A percentile compares a stretch with the other conserved stretches of the same genome.
These are phyloP conservation scores for Apiospora marii DNA, from an alignment of 2,329 filamentous ascomycete genomes.

Conservation along the genomic window DNA sequence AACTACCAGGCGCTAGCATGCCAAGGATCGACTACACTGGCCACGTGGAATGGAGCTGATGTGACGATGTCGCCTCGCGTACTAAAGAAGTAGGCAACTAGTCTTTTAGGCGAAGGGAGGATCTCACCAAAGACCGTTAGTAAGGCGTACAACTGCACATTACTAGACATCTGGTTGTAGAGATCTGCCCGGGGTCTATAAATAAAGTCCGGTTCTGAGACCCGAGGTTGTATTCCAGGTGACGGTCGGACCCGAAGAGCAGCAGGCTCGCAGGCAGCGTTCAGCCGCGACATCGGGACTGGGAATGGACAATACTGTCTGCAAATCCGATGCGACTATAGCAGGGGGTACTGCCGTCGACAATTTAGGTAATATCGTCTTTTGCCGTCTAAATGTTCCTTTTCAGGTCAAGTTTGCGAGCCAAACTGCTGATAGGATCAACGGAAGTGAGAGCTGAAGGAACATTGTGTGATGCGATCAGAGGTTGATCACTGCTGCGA, in stretches of 20 bases:
- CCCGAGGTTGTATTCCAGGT: not conserved
- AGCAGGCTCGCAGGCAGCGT: not conserved
- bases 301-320: not conserved
- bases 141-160: not conserved
- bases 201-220: not conserved
- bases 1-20: not conserved
- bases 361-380: too few relatives aligned
- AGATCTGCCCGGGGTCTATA: not conserved
- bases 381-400: not conserved
- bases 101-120: not conserved
- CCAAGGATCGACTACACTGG: not conserved
- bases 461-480: not conserved
- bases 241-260: not conserved
- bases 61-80: not conserved
- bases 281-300: not conserved
- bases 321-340: not conserved
- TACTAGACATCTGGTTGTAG: not conserved
- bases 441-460: slow-evolving; percentile 1
- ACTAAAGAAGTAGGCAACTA: not conserved
- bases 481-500: not conserved
- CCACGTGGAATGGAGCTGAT: not conserved
- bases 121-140: not conserved
- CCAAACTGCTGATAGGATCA: slow-evolving; percentile 1
- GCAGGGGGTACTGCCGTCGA: not conserved
- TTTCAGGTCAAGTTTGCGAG: not conserved